Base-by-base conservation (phyloP, 1,139 yeast species). In the Blastobotrys malaysiensis region DNA sequence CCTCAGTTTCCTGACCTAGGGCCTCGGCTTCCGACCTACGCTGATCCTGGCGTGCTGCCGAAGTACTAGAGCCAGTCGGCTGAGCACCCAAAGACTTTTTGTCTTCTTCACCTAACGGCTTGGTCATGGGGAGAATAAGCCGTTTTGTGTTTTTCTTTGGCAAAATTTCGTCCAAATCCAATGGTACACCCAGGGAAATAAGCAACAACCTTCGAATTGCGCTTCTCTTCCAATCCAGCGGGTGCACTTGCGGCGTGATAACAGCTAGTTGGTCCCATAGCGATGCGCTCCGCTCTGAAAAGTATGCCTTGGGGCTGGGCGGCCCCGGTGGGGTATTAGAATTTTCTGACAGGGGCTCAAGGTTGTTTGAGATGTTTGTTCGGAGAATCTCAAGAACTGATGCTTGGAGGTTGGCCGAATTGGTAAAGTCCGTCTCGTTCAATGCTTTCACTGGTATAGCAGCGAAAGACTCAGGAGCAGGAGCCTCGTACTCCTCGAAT, bases 141-240 rank as follows among this genome's bases (percentile, higher is more conserved):
- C 65, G 59, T 46, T 66, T 68, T 9, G 69, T 63, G 47, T 64
- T 65, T 36, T 63, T 63, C 27, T 63, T 61, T 13, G 76, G 75
- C 51, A 70, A 61, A 22, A 79, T 64, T 59, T 80, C 82, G 63
- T 82, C 86, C 43, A 81, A 68, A 59, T 82, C 81, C 45, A 82
- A 76, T 0, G 87, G 86, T 7, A 83, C 76, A 0, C 86, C 86
- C 45, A 83, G 69, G 13, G 79, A 76, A 14, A 81, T 75, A 47
- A 84, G 71, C 49, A 84, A 67, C 59, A 77, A 76, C 60, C 83
- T 79, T 45, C 88, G 77, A 24, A 83, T 75, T 36, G 80, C 76
- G 70, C 82, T 81, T 54, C 75, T 74, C 39, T 74, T 73, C 89
- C 89, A 84, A 61, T 80, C 82, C n/a, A 59, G 57, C 7, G 61